Evolutionary conservation across 148 eudicot species (phyloP), one percentile per base, ranked within the genome.

Genomic region (Amaranthus cruentus): DNA sequence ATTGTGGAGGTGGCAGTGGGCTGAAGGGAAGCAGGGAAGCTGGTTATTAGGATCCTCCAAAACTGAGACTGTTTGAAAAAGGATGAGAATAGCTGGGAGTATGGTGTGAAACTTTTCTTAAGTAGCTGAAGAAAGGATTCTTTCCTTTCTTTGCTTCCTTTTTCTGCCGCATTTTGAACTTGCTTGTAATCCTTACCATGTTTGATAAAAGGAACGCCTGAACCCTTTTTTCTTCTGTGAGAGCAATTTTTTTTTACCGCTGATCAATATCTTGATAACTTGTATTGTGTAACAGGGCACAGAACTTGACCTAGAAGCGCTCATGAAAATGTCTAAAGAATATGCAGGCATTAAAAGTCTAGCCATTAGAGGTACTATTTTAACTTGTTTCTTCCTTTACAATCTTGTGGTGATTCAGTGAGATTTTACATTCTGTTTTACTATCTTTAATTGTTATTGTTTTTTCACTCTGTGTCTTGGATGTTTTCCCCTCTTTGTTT

Each of bases 321-420:
- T 93, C 54, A 80, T 66, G 81, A 88, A 87, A 72, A 75, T 78
- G 76, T 86, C 91, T 44, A 67, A 75, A 5, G 91, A 89, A 49
- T 93, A 93, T 86, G 92, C 85, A 70, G 82, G 60, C 14, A 89
- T 87, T 65, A 91, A 91, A 84, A 85, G 75, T 64, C 68, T 76
- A 56, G 91, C 93, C 47, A 79, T 93, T 49, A 79, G 69, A 82
- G 98, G 98, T 92, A 83, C 9, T 57, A 5, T 50, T 49, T 58
- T 43, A 44, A 49, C 13, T n/a, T 18, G 8, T 64, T 46, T 38
- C 56, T 18, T 43, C 21, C 9, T 18, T 2, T 50, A 50, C 44
- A 9, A n/a, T 5, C 6, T 18, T 28, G 38, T 28, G 38, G 38
- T 28, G 1, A 28, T 28, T 28, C 1, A 28, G 1, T 28, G 38